Conservation (phyloP, 129 eudicot species). For the Deinandra increscens region DNA sequence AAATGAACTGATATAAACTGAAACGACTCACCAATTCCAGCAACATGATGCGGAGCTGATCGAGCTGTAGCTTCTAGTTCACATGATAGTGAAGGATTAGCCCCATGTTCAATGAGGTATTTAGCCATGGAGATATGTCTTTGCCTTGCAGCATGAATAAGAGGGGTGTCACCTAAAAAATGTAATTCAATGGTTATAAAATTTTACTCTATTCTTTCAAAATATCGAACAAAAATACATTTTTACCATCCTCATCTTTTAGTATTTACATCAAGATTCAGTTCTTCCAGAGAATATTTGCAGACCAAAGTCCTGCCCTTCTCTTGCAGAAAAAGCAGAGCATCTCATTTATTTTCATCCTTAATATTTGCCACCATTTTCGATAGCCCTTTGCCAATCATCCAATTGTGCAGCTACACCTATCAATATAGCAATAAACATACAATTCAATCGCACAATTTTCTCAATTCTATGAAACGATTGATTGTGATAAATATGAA, state of each 20-base stretch:
- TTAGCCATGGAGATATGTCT: constrained; percentile 75
- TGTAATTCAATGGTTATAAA: not conserved
- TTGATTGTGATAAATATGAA: not conserved
- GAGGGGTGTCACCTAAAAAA: constrained; percentile 83
- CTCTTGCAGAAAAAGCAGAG: constrained; percentile 92
- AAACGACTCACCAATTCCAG: constrained; percentile 69
- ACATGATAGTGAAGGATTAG: constrained; percentile 71
- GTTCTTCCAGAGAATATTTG: constrained; percentile 82
- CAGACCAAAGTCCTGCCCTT: constrained; percentile 83
- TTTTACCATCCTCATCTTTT: constrained; percentile 92
- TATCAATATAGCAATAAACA: constrained; percentile 22
- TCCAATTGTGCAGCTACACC: constrained; percentile 70
- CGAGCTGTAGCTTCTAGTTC: constrained; percentile 87
- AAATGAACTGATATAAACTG: not conserved
- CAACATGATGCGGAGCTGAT: constrained; percentile 87
- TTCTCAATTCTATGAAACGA: not conserved
- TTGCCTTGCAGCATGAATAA: constrained; percentile 91
- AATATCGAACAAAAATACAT: not conserved
- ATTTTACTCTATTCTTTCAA: not conserved
- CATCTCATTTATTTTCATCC: constrained; percentile 91
- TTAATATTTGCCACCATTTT: constrained; percentile 69
- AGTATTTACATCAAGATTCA: constrained; percentile 71
- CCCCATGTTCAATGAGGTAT: constrained; percentile 76
- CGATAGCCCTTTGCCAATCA: constrained; percentile 80
- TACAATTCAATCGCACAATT: not conserved